Percentiles rank a stretch among this genome's conserved stretches.
Conservation (phyloP, 257 asterid genomes). For the Solanum clarkiae region DNA sequence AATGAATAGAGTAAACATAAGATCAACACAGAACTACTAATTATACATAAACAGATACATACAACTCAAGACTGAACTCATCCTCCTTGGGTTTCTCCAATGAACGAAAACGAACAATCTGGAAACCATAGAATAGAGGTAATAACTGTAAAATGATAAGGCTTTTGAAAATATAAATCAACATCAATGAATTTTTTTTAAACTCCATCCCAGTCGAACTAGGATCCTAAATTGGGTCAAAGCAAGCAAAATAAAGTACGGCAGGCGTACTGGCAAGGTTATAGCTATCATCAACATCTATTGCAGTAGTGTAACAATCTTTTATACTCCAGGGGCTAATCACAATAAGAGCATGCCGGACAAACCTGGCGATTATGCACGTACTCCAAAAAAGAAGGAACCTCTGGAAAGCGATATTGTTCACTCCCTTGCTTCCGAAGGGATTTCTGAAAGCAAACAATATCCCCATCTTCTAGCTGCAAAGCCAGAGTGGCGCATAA, state of each 20-base stretch:
- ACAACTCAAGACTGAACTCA: conserved; percentile 76
- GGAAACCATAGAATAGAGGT: conserved; percentile 11
- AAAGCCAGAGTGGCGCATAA: background rate
- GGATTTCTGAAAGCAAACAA: conserved; percentile 60
- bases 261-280: background rate
- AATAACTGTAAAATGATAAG: background rate
- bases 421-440: conserved; percentile 33
- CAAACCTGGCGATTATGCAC: conserved; percentile 72
- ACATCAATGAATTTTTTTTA: background rate
- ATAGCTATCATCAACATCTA: background rate
- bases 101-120: conserved; percentile 73
- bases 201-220: background rate
- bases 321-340: background rate
- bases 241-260: background rate
- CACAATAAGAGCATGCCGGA: background rate
- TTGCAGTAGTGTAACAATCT: background rate
- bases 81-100: conserved; percentile 85
- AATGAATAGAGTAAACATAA: background rate
- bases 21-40: background rate
- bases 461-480: conserved; percentile 83
- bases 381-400: conserved; percentile 62
- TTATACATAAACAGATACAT: conserved; percentile 13
- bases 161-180: background rate
- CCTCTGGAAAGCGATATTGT: conserved; percentile 48
- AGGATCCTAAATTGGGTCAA: background rate